Conservation (phyloP, 176 grass and related monocot species). For the Oryza meridionalis region DNA sequence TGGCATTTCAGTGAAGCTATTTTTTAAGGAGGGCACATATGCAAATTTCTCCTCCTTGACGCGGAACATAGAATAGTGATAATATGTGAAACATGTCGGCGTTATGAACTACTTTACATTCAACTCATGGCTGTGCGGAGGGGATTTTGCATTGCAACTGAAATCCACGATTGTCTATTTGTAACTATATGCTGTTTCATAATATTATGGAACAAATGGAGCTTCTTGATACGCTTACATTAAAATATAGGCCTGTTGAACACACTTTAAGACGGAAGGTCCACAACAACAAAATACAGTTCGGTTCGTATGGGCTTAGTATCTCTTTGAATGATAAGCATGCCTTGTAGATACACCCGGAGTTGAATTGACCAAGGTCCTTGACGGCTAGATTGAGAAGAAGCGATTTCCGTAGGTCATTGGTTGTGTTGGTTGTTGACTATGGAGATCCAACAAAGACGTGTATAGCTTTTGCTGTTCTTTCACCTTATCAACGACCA, state of each 20-base stretch:
- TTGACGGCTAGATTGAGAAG: not conserved
- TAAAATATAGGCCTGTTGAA: slow-evolving; percentile 7
- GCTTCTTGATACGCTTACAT: not conserved
- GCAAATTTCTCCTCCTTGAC: too few relatives aligned
- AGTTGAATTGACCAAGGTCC: not conserved
- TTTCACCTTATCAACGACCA: slow-evolving; percentile 18
- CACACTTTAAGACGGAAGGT: not conserved
- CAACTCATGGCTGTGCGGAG: too few relatives aligned
- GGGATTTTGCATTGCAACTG: not conserved
- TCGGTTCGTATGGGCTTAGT: not conserved
- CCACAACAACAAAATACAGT: not conserved
- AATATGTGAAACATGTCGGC: not conserved
- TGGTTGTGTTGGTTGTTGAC: not conserved
- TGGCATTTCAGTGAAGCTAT: too few relatives aligned
- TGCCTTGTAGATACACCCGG: not conserved
- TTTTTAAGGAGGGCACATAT: too few relatives aligned
- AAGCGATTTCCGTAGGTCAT: not conserved
- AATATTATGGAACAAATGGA: not conserved
- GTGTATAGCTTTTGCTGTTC: slow-evolving; percentile 35
- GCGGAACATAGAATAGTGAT: not conserved
- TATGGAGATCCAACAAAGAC: not conserved
- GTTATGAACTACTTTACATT: too few relatives aligned
- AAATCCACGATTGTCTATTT: not conserved
- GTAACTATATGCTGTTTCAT: not conserved
- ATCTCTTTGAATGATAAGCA: not conserved